These are phyloP conservation scores for Dactylonectria estremocensis DNA, from an alignment of 2,329 filamentous ascomycete species.

Conservation along the genomic window DNA sequence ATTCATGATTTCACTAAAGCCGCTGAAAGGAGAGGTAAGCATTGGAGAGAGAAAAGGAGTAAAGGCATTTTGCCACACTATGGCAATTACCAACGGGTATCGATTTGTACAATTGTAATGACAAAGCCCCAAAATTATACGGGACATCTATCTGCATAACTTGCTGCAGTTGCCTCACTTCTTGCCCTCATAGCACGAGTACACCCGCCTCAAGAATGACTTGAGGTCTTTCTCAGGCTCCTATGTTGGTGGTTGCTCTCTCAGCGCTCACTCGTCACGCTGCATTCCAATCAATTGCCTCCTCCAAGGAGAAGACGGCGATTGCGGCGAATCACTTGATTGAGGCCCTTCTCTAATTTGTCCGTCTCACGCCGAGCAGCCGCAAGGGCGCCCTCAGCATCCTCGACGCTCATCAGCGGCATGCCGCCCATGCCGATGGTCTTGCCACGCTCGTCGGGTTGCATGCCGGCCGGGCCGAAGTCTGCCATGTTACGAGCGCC, in stretches of 20 bases:
- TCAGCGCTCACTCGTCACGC: neutral
- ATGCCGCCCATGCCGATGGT: slow-evolving; percentile 58
- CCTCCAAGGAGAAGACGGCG: slow-evolving; percentile 64
- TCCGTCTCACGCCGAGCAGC: slow-evolving; percentile 73
- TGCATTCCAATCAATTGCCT: slow-evolving; percentile 37
- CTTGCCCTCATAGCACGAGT: neutral
- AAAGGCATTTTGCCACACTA: neutral
- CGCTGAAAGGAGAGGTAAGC: too few species aligned
- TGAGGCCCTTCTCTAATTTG: slow-evolving; percentile 73
- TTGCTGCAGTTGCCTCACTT: neutral
- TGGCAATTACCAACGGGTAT: neutral
- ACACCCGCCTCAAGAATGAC: too few species aligned
- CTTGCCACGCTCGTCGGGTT: slow-evolving; percentile 51
- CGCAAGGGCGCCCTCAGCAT: slow-evolving; percentile 71
- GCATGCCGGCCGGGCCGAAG: slow-evolving; percentile 50
- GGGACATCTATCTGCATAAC: neutral
- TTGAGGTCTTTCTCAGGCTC: neutral
- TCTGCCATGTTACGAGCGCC: slow-evolving; percentile 54
- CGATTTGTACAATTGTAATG: neutral
- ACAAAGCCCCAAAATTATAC: neutral
- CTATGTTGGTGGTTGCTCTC: neutral
- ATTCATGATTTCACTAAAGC: neutral
- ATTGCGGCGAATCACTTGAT: slow-evolving; percentile 73
- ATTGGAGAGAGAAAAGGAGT: neutral
- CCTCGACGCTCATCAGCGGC: slow-evolving; percentile 73